phyloP scores from a whole-genome alignment of 805 yeast genomes.

The Kluyveromyces lactis region DNA sequence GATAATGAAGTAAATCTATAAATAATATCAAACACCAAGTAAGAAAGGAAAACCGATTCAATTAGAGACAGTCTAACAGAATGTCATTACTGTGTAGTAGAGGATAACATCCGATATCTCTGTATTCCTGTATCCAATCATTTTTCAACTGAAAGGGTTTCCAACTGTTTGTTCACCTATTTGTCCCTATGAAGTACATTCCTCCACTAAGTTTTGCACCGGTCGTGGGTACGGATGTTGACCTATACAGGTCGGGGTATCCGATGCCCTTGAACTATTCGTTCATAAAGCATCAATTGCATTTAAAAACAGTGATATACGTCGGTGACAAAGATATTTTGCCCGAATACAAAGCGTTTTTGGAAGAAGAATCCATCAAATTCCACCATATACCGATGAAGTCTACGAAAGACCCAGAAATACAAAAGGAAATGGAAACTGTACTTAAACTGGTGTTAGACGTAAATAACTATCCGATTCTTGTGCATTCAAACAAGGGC shows the following conservation, averaged over 20 bases:
- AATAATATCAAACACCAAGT: too few relatives aligned
- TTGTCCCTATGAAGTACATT: constrained; percentile 35
- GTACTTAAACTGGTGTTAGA: constrained; percentile 52
- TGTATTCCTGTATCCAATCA: too few relatives aligned
- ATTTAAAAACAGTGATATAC: constrained; percentile 72
- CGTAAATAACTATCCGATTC: constrained; percentile 71
- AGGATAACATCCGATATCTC: too few relatives aligned
- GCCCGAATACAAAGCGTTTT: constrained; percentile 61
- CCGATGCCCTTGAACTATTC: constrained; percentile 82
- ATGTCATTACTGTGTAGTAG: too few relatives aligned
- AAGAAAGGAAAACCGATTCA: too few relatives aligned
- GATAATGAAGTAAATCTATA: too few relatives aligned
- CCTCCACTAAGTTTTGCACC: constrained; percentile 91
- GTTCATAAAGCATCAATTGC: constrained; percentile 57
- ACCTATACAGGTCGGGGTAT: constrained; percentile 85
- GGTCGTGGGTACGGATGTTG: constrained; percentile 57
- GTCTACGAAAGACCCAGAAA: constrained; percentile 68
- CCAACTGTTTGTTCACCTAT: too few relatives aligned
- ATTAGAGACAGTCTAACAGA: too few relatives aligned
- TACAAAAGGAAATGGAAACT: constrained; percentile 45
- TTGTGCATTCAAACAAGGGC: constrained; percentile 94
- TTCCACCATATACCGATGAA: constrained; percentile 58
- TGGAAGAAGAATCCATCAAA: constrained; percentile 41
- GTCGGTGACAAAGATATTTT: constrained; percentile 59
- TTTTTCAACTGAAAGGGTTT: too few relatives aligned